These are phyloP conservation scores for Penicillium sp. DNA, from an alignment of 2,329 filamentous ascomycete genomes.

Conservation along the genomic window DNA sequence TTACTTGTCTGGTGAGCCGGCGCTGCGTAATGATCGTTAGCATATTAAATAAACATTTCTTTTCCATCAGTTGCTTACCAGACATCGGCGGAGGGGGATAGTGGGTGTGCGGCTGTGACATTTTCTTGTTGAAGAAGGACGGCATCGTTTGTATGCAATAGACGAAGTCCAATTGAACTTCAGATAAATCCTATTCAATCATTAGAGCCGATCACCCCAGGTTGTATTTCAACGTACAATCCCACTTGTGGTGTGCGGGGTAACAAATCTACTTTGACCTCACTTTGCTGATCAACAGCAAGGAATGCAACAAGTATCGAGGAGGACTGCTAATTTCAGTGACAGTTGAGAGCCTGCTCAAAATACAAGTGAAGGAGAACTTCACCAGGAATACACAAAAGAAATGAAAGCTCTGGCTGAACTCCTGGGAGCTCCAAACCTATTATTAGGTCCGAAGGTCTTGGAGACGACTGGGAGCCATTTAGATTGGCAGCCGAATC, in stretches of 20 bases:
- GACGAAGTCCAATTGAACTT: background rate
- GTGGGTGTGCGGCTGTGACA: constrained; percentile 1
- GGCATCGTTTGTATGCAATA: background rate
- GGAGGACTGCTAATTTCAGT: background rate
- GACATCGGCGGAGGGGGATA: constrained; percentile 18
- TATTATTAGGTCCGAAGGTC: constrained; percentile 14
- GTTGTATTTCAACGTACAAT: background rate
- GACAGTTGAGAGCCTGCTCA: background rate
- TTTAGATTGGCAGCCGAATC: constrained; percentile 6
- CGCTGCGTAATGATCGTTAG: background rate
- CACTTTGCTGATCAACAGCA: background rate
- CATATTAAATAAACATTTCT: too few species aligned
- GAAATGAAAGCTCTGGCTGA: background rate
- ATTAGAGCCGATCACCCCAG: background rate
- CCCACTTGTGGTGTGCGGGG: background rate
- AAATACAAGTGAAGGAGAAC: background rate
- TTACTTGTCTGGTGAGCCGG: background rate
- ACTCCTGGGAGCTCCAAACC: constrained; percentile 8
- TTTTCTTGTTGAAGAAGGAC: background rate
- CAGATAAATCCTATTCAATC: background rate
- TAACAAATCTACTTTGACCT: background rate
- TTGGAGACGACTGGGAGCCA: background rate
- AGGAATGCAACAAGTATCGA: background rate
- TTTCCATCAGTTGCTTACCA: constrained; percentile 7
- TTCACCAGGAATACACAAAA: background rate